Percentiles rank a stretch among this genome's conserved stretches.
Evolutionary conservation across 768 basidiomycete genomes (phyloP).

Genomic region (Dentipellis sp.): DNA sequence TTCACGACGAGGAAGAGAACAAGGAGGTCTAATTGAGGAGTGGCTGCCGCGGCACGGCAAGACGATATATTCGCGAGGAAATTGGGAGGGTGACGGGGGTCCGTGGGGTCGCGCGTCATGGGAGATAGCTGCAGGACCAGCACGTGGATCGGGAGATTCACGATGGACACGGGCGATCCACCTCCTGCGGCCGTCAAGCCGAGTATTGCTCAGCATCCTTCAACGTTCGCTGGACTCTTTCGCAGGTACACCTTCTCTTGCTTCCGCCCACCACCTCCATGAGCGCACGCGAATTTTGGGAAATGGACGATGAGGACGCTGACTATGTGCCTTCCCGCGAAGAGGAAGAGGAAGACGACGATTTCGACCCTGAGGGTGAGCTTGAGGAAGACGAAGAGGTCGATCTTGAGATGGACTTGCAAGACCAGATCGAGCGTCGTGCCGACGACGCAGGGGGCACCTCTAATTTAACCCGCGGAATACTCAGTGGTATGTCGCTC

Average conservation of each 20-base stretch:
- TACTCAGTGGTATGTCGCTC: neutral
- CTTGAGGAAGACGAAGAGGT: slow-evolving; percentile 5
- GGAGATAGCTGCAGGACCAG: neutral
- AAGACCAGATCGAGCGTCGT: neutral
- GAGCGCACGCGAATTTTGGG: neutral
- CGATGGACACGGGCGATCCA: neutral
- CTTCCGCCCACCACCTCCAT: no score
- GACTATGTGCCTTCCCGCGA: slow-evolving; percentile 24
- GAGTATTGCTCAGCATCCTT: neutral
- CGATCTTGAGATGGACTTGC: neutral
- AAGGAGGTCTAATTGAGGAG: neutral
- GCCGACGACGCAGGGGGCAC: neutral
- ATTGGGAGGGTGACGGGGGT: neutral
- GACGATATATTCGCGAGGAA: no score
- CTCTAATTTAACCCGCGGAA: neutral
- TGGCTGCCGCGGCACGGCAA: neutral
- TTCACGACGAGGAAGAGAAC: neutral
- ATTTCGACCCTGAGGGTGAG: slow-evolving; percentile 11
- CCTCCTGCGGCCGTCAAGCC: neutral
- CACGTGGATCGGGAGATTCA: neutral
- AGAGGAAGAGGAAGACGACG: slow-evolving; percentile 18
- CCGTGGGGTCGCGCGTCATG: neutral
- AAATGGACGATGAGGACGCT: slow-evolving; percentile 25
- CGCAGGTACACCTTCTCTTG: no score
- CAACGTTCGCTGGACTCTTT: no score